These are phyloP conservation scores for Peniophora sp. DNA, from an alignment of 1,284 basidiomycete genomes.

Conservation along the genomic window DNA sequence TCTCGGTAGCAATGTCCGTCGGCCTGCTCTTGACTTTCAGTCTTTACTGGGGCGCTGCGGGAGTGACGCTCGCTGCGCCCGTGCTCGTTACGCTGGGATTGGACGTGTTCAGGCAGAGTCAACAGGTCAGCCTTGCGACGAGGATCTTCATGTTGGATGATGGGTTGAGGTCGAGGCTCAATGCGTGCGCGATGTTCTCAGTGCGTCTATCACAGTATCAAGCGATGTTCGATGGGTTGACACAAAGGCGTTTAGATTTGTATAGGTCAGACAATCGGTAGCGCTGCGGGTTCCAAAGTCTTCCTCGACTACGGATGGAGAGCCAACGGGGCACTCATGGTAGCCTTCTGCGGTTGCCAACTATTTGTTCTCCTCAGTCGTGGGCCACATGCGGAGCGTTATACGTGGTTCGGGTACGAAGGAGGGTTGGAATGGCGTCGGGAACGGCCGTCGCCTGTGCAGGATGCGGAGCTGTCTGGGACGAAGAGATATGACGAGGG, in stretches of 20 bases:
- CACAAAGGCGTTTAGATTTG: constrained; percentile 22
- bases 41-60: constrained; percentile 36
- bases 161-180: constrained; percentile 37
- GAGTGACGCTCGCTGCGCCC: constrained; percentile 35
- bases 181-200: constrained; percentile 40
- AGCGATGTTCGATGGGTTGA: not conserved
- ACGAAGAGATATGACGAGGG: too few relatives aligned
- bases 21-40: constrained; percentile 25
- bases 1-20: constrained; percentile 31
- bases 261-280: constrained; percentile 44
- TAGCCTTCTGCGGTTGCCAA: constrained; percentile 36
- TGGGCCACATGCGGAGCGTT: constrained; percentile 31
- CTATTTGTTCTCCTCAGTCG: constrained; percentile 30
- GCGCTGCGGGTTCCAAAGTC: constrained; percentile 41
- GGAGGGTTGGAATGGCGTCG: constrained; percentile 23
- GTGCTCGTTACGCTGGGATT: constrained; percentile 37
- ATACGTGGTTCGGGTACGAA: constrained; percentile 31
- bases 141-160: constrained; percentile 29
- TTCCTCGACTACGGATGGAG: constrained; percentile 47
- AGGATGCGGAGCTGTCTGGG: too few relatives aligned
- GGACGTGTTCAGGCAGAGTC: constrained; percentile 42
- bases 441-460: too few relatives aligned
- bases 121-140: constrained; percentile 32
- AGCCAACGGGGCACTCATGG: constrained; percentile 35
- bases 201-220: constrained; percentile 6